Base-by-base conservation (phyloP, 352 stramenopile species). In the Phytophthora brassicae region DNA sequence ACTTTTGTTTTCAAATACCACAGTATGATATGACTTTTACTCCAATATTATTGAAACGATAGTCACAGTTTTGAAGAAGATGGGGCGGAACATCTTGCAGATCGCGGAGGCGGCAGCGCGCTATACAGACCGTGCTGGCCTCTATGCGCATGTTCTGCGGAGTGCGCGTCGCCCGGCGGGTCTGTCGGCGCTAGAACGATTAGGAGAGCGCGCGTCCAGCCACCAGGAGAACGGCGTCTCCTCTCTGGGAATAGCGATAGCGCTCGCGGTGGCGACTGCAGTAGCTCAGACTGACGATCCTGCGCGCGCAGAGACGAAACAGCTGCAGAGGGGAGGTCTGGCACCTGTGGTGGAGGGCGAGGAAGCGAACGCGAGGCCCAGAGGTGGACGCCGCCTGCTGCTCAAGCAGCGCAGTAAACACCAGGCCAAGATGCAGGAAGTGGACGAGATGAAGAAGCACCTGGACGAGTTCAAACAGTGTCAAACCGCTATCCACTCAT, bases 371-470 rank as follows among this genome's bases (percentile, higher is more conserved):
- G 23, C 42, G 8, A 55, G 35, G 13, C 41, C 39, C 26, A 41
- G 48, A 28, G 64, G 61, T 22, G 64, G 61, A 2, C 70, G 72
- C 9, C 81, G 79, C 16, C 52, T 75, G 24, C 46, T 88, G 47
- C 74, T 90, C 17, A 88, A 90, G 61, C 74, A 79, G 48, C 78
- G 78, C 45, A 81, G 74, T 53, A 81, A 83, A 48, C 74, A 88
- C 64, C 65, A 77, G 49, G 71, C 75, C 33, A 86, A 86, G 60
- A 60, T 78, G 20, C 70, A 90, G 41, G 79, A 90, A 31, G 81
- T 75, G 53, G 73, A 88, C 46, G 44, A 82, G 31, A 84, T 88
- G 75, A 88, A 87, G 74, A 68, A 66, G 28, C 75, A 89, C 42
- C 59, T 89, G 68, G 71, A 88, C 51, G 77, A 86, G 74, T 91